phyloP scores from a whole-genome alignment of 2,329 filamentous ascomycete genomes.

The Sporothrix brunneoviolacea region DNA sequence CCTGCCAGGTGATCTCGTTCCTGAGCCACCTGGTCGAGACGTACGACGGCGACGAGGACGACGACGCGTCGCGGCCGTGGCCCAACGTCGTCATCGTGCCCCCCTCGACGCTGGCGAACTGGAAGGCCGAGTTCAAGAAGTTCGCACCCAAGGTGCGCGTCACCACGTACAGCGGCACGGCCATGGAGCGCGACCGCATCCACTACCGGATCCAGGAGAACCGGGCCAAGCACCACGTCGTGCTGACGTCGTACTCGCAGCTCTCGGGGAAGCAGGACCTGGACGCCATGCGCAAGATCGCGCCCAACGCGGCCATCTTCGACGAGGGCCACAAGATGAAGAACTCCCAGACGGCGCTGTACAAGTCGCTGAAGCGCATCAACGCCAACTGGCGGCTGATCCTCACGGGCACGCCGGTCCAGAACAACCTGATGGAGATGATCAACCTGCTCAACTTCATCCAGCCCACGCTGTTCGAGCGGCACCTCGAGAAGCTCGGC shows the following conservation, averaged over 20 bases:
- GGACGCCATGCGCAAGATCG: conserved; percentile 41
- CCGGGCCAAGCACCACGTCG: conserved; percentile 56
- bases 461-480: conserved; percentile 74
- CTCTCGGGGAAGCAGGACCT: conserved; percentile 45
- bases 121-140: conserved; percentile 80
- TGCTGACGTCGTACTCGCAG: conserved; percentile 57
- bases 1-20: conserved; percentile 91
- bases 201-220: conserved; percentile 59
- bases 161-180: conserved; percentile 61
- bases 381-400: conserved; percentile 77
- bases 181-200: conserved; percentile 60
- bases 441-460: conserved; percentile 90
- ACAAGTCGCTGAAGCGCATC: conserved; percentile 71
- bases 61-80: conserved; percentile 44
- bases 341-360: conserved; percentile 76
- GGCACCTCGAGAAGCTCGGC: conserved; percentile 70
- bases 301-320: conserved; percentile 60
- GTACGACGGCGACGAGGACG: conserved; percentile 27
- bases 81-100: conserved; percentile 83
- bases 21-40: conserved; percentile 74
- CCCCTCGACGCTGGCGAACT: conserved; percentile 90
- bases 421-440: conserved; percentile 91
- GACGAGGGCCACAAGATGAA: conserved; percentile 94
- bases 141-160: conserved; percentile 77
- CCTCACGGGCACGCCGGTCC: conserved; percentile 82